phyloP scores from a whole-genome alignment of 2,329 filamentous ascomycete species.

The Camptophora hylomeconis region DNA sequence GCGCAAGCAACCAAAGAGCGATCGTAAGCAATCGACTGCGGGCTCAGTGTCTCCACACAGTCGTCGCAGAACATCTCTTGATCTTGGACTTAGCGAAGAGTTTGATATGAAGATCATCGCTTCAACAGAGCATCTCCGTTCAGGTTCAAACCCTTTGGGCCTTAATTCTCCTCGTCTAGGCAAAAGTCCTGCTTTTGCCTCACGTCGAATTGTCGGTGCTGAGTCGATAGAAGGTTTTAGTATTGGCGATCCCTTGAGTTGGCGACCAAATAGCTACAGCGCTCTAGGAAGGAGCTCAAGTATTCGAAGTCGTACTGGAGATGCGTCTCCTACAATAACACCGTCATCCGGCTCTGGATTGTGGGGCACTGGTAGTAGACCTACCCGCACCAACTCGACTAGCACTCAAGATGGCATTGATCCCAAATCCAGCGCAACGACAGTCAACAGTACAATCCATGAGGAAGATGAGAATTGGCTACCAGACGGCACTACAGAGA shows the following conservation, averaged over 20 bases:
- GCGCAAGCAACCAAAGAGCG: constrained; percentile 33
- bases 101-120: constrained; percentile 48
- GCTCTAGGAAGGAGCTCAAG: constrained; percentile 8
- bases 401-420: too few species aligned
- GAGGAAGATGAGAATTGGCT: constrained; percentile 1
- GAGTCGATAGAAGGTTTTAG: constrained; percentile 15
- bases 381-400: too few species aligned
- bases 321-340: constrained; percentile 2
- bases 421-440: not conserved
- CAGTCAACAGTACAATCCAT: constrained; percentile 1
- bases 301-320: constrained; percentile 8
- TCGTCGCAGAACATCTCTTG: constrained; percentile 15
- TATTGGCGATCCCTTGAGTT: constrained; percentile 12
- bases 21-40: constrained; percentile 4
- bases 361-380: too few species aligned
- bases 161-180: constrained; percentile 16
- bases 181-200: constrained; percentile 14
- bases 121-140: constrained; percentile 48
- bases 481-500: not conserved
- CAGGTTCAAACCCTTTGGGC: constrained; percentile 25
- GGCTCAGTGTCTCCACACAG: constrained; percentile 5
- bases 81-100: constrained; percentile 31
- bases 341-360: constrained; percentile 10
- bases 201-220: constrained; percentile 11
- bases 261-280: constrained; percentile 3